phyloP scores from a whole-genome alignment of 306 rosid genomes.

The Trifolium fragiferum region DNA sequence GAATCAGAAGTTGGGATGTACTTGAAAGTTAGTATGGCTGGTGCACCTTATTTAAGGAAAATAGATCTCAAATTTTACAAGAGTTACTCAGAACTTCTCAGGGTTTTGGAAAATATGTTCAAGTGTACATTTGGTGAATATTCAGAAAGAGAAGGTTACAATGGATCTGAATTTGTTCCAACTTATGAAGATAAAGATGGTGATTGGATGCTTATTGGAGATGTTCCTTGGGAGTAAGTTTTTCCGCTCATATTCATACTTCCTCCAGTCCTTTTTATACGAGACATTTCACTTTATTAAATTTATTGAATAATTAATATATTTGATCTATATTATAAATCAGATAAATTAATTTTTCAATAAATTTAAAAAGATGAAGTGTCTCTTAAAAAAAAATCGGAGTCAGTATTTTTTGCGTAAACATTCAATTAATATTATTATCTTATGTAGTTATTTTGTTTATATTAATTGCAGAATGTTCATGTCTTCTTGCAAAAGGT shows the following conservation, averaged over 20 bases:
- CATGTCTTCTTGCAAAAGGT: constrained; percentile 62
- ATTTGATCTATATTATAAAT: too few species aligned
- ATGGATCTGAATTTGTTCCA: constrained; percentile 73
- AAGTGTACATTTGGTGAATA: constrained; percentile 74
- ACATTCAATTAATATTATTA: background rate
- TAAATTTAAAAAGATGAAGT: too few species aligned
- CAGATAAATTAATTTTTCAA: too few species aligned
- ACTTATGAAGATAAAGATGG: constrained; percentile 93
- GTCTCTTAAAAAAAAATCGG: too few species aligned
- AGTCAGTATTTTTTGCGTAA: background rate
- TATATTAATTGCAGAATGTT: constrained; percentile 59
- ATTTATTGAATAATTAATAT: too few species aligned
- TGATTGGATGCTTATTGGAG: constrained; percentile 97
- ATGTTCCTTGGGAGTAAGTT: constrained; percentile 89
- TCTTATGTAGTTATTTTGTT: constrained; percentile 21
- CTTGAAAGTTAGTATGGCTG: constrained; percentile 86
- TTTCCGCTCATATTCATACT: background rate
- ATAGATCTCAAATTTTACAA: constrained; percentile 70
- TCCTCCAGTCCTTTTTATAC: too few species aligned
- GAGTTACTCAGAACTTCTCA: constrained; percentile 68
- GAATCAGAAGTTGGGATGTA: constrained; percentile 52
- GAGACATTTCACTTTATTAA: too few species aligned
- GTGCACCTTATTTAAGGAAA: constrained; percentile 93
- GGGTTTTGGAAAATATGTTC: constrained; percentile 75
- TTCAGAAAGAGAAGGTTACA: constrained; percentile 74